Base-by-base conservation (phyloP, 192 early-diverging fungal species). In the Coemansia sp. region DNA sequence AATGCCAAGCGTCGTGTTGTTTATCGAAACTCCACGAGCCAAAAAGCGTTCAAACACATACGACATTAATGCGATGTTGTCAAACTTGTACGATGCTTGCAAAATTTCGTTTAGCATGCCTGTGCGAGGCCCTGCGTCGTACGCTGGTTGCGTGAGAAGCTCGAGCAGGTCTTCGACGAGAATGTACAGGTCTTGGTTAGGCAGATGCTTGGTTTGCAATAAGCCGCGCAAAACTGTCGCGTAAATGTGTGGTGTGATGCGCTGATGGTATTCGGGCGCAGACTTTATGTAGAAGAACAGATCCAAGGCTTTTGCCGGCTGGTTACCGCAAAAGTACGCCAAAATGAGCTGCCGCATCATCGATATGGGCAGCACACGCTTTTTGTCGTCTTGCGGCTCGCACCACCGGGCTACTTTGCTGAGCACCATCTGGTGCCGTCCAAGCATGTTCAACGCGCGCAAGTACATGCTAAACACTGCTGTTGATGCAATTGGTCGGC, bases 371-470 rank as follows among this genome's bases (percentile, higher is more conserved):
- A 67, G 42, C 31, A 17, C 17, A 10, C 28, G 34, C 12, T 6
- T 28, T n/a, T 56, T 31, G 54, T 17, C 20, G 3, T 14, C 31
- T 0, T 31, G 34, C 48, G 25, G 38, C 49, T 66, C 11, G 40
- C 15, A 44, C 40, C 11, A 65, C 21, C 42, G 47, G 2, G n/a
- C 48, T 0, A 58, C 59, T 44, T 72, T 67, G 51, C 21, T 49
- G 7, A 79, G n/a, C 9, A 51, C 76, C 52, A 21, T 26, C 53
- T 56, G 67, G 23, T 60, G 58, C 20, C 44, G 34, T 7, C 71
- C 64, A 3, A 70, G 67, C 49, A 62, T 67, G 58, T 79, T 79
- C 24, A 79, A 44, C 6, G 76, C 76, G 8, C 76, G 71, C 34
- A 79, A 56, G 48, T 74, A 74, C 52, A 70, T 48, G 31, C 57